phyloP scores from a whole-genome alignment of 2,329 filamentous ascomycete genomes.

The Botrytis fragariae region DNA sequence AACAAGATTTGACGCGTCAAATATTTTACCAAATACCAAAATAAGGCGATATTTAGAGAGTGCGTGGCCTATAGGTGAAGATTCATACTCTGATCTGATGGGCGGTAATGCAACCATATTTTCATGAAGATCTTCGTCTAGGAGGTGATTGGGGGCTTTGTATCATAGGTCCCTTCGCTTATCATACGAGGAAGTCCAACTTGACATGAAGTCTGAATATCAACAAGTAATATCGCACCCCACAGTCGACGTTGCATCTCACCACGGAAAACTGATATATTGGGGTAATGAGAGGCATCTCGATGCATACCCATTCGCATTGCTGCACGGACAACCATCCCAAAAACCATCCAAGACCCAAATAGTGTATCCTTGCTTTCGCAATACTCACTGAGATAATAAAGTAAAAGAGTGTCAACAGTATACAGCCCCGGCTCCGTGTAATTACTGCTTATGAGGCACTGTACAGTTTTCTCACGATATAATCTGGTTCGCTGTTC shows the following conservation, averaged over 20 bases:
- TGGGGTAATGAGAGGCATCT: constrained; percentile 49
- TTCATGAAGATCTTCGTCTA: constrained; percentile 63
- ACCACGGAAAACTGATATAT: constrained; percentile 51
- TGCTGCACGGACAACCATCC: constrained; percentile 52
- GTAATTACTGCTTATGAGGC: constrained; percentile 52
- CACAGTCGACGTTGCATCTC: constrained; percentile 63
- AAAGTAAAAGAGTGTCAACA: constrained; percentile 51
- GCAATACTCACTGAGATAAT: constrained; percentile 52
- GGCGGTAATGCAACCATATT: constrained; percentile 54
- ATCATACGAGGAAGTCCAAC: constrained; percentile 67
- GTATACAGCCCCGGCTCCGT: constrained; percentile 49
- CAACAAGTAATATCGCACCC: constrained; percentile 55
- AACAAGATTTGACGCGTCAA: constrained; percentile 50
- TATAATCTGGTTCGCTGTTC: constrained; percentile 48
- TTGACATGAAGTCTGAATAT: constrained; percentile 64
- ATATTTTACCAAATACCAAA: constrained; percentile 51
- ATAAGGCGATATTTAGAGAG: constrained; percentile 50
- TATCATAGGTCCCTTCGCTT: constrained; percentile 61
- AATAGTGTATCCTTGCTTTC: constrained; percentile 51
- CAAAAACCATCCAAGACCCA: constrained; percentile 53
- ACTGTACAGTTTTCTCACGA: constrained; percentile 50
- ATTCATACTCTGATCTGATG: constrained; percentile 52
- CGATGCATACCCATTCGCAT: constrained; percentile 58
- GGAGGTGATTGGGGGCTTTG: constrained; percentile 59
- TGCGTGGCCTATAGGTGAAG: constrained; percentile 54